Percentiles rank a stretch among this genome's conserved stretches.
Evolutionary conservation across 129 eudicot species (phyloP).

Genomic region (Lactuca sativa): DNA sequence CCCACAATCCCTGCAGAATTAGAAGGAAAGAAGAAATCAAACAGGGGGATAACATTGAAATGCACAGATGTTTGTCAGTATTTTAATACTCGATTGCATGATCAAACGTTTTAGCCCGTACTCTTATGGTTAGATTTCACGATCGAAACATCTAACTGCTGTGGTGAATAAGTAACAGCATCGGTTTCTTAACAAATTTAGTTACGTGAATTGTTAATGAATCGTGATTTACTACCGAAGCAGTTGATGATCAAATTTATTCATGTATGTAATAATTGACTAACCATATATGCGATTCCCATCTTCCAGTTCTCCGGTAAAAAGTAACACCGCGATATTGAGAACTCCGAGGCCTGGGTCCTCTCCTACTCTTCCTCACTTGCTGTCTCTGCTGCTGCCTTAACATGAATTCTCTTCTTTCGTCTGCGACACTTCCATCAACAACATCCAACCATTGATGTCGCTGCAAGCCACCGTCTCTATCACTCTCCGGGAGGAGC

Average conservation of each 20-base stretch:
- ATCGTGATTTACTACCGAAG: neutral
- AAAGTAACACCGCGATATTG: conserved; percentile 88
- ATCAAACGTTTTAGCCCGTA: neutral
- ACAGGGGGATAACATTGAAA: conserved; percentile 6
- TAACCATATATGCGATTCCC: conserved; percentile 93
- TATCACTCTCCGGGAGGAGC: conserved; percentile 39
- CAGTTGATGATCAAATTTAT: neutral
- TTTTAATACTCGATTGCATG: conserved; percentile 3
- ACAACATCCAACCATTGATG: conserved; percentile 30
- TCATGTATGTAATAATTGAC: conserved; percentile 9
- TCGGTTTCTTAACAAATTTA: conserved; percentile 7
- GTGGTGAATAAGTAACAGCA: neutral
- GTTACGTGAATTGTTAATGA: neutral
- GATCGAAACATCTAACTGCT: neutral
- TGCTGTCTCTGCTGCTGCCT: conserved; percentile 39
- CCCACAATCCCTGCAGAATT: conserved; percentile 74
- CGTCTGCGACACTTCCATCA: conserved; percentile 24
- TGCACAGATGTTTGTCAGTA: conserved; percentile 7
- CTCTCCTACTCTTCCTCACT: conserved; percentile 75
- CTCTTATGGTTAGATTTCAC: neutral
- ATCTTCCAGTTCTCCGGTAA: conserved; percentile 82
- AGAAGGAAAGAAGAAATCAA: neutral
- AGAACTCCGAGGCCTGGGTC: conserved; percentile 83
- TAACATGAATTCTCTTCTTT: conserved; percentile 34
- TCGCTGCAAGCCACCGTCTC: conserved; percentile 21